Conservation (phyloP, 768 basidiomycete genomes). For the Suillus cothurnatus region DNA sequence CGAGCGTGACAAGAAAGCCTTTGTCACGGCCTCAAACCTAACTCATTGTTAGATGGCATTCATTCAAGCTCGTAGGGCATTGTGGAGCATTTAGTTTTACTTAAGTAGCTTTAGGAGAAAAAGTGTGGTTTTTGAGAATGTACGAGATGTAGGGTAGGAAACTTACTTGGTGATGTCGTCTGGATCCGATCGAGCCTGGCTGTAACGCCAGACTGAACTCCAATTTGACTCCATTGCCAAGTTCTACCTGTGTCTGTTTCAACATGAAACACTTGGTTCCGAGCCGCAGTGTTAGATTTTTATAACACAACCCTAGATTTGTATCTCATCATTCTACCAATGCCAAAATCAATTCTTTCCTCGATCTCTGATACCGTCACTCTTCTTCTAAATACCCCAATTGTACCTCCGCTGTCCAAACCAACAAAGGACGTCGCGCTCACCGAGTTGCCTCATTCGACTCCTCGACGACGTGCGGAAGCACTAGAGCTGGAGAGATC, state of each 20-base stretch:
- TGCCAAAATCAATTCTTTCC: slow-evolving; percentile 14
- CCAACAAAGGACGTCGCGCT: slow-evolving; percentile 19
- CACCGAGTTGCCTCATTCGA: slow-evolving; percentile 17
- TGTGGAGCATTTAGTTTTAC: no score
- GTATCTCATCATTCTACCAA: not conserved
- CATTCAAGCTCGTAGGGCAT: no score
- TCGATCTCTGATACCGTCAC: slow-evolving; percentile 18
- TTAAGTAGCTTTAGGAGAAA: no score
- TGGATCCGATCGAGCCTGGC: not conserved
- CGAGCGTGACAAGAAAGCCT: no score
- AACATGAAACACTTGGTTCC: not conserved
- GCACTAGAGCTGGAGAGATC: slow-evolving; percentile 2
- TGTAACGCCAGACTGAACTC: not conserved
- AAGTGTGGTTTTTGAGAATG: no score
- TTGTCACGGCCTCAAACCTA: no score
- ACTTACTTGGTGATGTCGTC: not conserved
- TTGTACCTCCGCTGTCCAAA: slow-evolving; percentile 14
- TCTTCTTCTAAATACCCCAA: slow-evolving; percentile 28
- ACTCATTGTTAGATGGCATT: no score
- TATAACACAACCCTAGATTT: not conserved
- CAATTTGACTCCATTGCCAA: not conserved
- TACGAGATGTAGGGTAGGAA: no score
- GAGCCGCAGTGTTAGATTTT: not conserved
- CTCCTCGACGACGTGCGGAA: slow-evolving; percentile 1
- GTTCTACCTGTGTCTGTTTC: not conserved